These are phyloP conservation scores for Calonectria naviculata DNA, from an alignment of 2,329 filamentous ascomycete species.

Conservation along the genomic window DNA sequence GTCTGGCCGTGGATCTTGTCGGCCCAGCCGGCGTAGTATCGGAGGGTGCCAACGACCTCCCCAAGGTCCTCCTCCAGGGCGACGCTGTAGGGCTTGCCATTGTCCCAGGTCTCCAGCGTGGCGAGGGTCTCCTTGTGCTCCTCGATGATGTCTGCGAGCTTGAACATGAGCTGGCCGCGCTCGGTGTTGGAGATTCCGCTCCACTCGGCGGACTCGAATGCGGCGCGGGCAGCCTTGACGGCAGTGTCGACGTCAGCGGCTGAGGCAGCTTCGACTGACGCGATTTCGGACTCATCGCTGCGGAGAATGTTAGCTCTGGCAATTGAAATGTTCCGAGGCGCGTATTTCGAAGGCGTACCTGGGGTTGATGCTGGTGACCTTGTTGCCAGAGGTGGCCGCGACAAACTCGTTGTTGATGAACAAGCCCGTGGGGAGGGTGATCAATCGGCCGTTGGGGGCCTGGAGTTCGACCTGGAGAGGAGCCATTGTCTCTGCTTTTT, in stretches of 20 bases:
- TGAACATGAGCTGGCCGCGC: slow-evolving; percentile 74
- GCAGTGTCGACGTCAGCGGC: slow-evolving; percentile 37
- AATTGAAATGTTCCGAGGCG: neutral
- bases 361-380: slow-evolving; percentile 67
- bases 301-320: neutral
- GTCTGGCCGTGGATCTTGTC: slow-evolving; percentile 79
- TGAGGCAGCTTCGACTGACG: slow-evolving; percentile 31
- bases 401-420: slow-evolving; percentile 83
- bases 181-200: slow-evolving; percentile 64
- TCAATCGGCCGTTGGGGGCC: slow-evolving; percentile 75
- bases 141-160: slow-evolving; percentile 76
- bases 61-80: slow-evolving; percentile 72
- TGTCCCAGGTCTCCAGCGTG: slow-evolving; percentile 79
- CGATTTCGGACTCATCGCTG: slow-evolving; percentile 24
- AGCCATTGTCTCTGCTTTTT: slow-evolving; percentile 3
- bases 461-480: slow-evolving; percentile 64
- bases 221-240: slow-evolving; percentile 65
- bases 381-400: slow-evolving; percentile 65
- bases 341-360: slow-evolving; percentile 11
- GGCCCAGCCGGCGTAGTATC: slow-evolving; percentile 78
- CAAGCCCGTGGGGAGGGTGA: slow-evolving; percentile 71
- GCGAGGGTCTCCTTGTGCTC: slow-evolving; percentile 62
- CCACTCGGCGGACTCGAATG: slow-evolving; percentile 54
- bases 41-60: slow-evolving; percentile 52
- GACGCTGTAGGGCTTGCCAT: slow-evolving; percentile 73